phyloP scores from a whole-genome alignment of 2,329 filamentous ascomycete species.

The Plectosphaerella plurivora region DNA sequence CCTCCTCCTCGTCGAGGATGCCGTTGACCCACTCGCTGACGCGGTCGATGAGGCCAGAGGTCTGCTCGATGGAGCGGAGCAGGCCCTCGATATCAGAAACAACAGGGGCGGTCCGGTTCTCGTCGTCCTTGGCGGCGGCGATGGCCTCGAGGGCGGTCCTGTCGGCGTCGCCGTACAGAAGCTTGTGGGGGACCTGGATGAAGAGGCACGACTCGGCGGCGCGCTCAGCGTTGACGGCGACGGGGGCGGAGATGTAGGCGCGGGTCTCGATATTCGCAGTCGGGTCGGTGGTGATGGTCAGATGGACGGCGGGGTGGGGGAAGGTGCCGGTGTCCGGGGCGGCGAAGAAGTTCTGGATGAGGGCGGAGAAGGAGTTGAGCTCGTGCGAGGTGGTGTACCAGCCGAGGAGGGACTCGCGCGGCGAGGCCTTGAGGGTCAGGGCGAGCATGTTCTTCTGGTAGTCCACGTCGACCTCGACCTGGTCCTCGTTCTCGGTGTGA shows the following conservation, averaged over 20 bases:
- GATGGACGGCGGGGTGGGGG: constrained; percentile 94
- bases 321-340: constrained; percentile 95
- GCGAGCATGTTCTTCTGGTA: constrained; percentile 99
- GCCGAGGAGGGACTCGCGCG: constrained; percentile 88
- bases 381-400: constrained; percentile 98
- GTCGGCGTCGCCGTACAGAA: constrained; percentile 77
- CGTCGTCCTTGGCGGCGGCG: constrained; percentile 72
- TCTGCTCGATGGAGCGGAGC: constrained; percentile 80
- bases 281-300: constrained; percentile 88
- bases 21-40: constrained; percentile 89
- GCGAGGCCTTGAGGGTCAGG: constrained; percentile 88
- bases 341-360: constrained; percentile 99
- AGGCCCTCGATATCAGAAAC: constrained; percentile 87
- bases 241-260: constrained; percentile 92
- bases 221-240: constrained; percentile 90
- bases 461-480: constrained; percentile 99
- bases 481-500: constrained; percentile 96
- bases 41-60: constrained; percentile 83
- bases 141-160: constrained; percentile 72
- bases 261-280: constrained; percentile 85
- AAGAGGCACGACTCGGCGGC: constrained; percentile 96
- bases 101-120: constrained; percentile 68
- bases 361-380: constrained; percentile 95
- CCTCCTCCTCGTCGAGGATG: constrained; percentile 85
- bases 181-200: constrained; percentile 93